A percentile compares a stretch with the other conserved stretches of the same genome.
Conservation (phyloP, 2,329 filamentous ascomycete genomes). For the Arthrobotrys conoides region DNA sequence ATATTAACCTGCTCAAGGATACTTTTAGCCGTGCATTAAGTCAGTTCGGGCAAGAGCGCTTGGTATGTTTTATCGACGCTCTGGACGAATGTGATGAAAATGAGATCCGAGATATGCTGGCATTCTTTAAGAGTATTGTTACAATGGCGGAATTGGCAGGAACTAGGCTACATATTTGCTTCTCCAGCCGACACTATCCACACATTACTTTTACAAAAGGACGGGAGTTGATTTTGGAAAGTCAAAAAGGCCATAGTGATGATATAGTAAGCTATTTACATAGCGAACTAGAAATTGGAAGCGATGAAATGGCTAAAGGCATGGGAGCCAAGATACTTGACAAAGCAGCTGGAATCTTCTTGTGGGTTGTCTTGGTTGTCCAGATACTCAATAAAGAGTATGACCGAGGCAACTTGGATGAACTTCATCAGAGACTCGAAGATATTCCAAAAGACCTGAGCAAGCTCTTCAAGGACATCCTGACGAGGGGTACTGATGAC, state of each 20-base stretch:
- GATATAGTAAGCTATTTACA: constrained; percentile 66
- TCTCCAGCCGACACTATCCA: constrained; percentile 69
- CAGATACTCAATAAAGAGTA: constrained; percentile 68
- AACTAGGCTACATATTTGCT: constrained; percentile 65
- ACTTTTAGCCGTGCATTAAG: constrained; percentile 64
- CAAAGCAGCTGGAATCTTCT: constrained; percentile 68
- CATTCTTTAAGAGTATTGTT: too few relatives aligned
- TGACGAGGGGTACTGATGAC: constrained; percentile 66
- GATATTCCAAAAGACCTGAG: constrained; percentile 67
- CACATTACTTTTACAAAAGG: constrained; percentile 66
- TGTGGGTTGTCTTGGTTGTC: constrained; percentile 70
- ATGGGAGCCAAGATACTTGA: constrained; percentile 65
- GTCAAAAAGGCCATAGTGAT: constrained; percentile 65
- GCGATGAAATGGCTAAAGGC: constrained; percentile 59
- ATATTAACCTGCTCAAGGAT: constrained; percentile 64
- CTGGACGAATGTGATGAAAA: constrained; percentile 70
- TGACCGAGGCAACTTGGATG: constrained; percentile 65
- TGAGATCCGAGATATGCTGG: constrained; percentile 68
- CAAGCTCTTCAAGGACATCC: constrained; percentile 68
- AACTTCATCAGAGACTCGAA: constrained; percentile 65
- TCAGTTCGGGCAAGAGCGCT: constrained; percentile 62
- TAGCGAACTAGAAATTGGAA: constrained; percentile 64
- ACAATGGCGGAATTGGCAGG: too few relatives aligned
- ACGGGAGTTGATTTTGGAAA: constrained; percentile 66
- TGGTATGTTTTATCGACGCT: constrained; percentile 68